Conservation (phyloP, 202 grass and related monocot species). For the Panicum virgatum region DNA sequence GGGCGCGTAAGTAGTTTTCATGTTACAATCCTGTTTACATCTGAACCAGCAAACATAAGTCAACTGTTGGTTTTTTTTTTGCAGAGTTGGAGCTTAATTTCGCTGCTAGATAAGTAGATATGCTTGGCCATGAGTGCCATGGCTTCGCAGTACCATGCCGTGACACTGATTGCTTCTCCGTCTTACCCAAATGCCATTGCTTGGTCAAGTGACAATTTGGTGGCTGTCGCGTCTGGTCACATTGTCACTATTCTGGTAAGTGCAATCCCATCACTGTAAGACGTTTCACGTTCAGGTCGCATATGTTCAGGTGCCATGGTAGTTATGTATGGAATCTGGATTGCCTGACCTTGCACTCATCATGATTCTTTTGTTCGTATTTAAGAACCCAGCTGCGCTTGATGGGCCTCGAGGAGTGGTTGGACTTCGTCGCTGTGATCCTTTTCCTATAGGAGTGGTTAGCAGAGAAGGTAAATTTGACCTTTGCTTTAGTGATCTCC, state of each 20-base stretch:
- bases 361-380: neutral
- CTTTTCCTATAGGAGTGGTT: slow-evolving; percentile 71
- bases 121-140: slow-evolving; percentile 31
- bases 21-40: slow-evolving; percentile 17
- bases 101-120: slow-evolving; percentile 1
- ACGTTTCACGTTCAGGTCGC: neutral
- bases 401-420: slow-evolving; percentile 65
- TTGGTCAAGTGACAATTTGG: slow-evolving; percentile 84
- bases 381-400: slow-evolving; percentile 63
- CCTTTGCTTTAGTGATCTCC: slow-evolving; percentile 1
- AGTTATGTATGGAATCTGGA: neutral
- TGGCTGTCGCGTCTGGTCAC: slow-evolving; percentile 77
- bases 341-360: neutral
- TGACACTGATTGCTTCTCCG: slow-evolving; percentile 63
- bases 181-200: slow-evolving; percentile 75
- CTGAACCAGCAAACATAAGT: neutral
- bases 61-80: neutral
- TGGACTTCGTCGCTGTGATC: slow-evolving; percentile 48
- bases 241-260: slow-evolving; percentile 77
- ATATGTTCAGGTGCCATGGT: neutral
- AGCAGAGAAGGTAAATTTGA: slow-evolving; percentile 61
- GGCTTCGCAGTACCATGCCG: slow-evolving; percentile 56
- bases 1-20: neutral
- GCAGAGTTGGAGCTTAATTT: slow-evolving; percentile 4
- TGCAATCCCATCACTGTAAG: neutral